Conservation (phyloP, 202 grass and related monocot species). For the Schoenoplectus triqueter region DNA sequence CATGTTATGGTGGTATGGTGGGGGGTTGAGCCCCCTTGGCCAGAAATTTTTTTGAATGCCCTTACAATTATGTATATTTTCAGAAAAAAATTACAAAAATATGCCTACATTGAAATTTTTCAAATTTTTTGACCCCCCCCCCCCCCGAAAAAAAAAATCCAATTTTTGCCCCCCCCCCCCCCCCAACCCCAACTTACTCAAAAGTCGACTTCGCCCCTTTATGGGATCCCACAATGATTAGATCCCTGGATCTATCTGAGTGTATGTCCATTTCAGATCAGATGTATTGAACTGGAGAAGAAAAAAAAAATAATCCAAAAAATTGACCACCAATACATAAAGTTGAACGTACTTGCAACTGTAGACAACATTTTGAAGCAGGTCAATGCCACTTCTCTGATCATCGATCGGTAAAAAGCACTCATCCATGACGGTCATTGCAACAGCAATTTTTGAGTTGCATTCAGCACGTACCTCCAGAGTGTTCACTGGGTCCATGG, state of each 20-base stretch:
- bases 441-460: slow-evolving; percentile 87
- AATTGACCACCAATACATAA: slow-evolving; percentile 26
- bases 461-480: slow-evolving; percentile 66
- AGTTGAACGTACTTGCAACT: slow-evolving; percentile 81
- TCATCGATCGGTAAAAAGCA: slow-evolving; percentile 94
- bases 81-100: too few species aligned
- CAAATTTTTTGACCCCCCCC: too few species aligned
- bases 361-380: slow-evolving; percentile 90
- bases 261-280: background rate
- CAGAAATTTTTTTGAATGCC: too few species aligned
- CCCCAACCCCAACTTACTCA: too few species aligned
- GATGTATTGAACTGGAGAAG: background rate
- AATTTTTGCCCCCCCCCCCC: too few species aligned
- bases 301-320: background rate
- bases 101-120: too few species aligned
- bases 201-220: too few species aligned
- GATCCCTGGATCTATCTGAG: background rate
- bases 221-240: background rate
- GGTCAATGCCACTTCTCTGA: slow-evolving; percentile 90
- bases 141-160: too few species aligned
- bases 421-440: slow-evolving; percentile 87
- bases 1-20: too few species aligned
- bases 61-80: too few species aligned
- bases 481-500: slow-evolving; percentile 45
- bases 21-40: too few species aligned